Percentiles rank a stretch among this genome's conserved stretches.
Evolutionary conservation across 2,329 filamentous ascomycete genomes (phyloP).

Genomic region (Tolypocladium amazonense): DNA sequence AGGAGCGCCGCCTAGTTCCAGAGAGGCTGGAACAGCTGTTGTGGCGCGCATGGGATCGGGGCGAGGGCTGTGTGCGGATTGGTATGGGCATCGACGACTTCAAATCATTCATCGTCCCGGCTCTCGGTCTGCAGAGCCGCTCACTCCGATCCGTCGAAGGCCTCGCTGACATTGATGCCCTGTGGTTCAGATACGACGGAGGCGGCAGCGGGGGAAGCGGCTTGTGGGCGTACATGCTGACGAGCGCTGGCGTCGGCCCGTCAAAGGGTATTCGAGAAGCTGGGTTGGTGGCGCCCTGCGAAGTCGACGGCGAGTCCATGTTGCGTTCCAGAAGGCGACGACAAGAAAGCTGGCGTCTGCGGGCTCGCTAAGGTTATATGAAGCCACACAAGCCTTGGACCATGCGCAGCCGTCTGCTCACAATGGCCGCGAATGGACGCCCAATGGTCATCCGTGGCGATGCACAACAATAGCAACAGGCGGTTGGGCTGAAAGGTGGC

Average conservation of each 20-base stretch:
- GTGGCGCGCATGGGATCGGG: background rate
- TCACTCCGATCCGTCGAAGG: background rate
- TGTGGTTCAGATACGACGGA: background rate
- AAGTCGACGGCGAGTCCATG: background rate
- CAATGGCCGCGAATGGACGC: background rate
- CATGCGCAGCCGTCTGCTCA: background rate
- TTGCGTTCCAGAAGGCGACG: background rate
- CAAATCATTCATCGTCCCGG: background rate
- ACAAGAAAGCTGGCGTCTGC: background rate
- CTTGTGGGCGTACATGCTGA: slow-evolving; percentile 8
- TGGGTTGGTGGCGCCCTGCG: background rate
- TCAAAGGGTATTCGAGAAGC: background rate
- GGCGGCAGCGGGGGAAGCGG: slow-evolving; percentile 11
- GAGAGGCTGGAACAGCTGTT: background rate
- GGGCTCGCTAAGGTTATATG: background rate
- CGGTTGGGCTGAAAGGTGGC: background rate
- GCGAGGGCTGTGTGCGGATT: background rate
- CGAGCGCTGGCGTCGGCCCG: slow-evolving; percentile 3
- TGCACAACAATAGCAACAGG: background rate
- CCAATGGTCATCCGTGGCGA: background rate
- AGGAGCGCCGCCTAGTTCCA: slow-evolving; percentile 15
- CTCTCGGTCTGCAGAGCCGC: background rate
- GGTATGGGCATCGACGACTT: background rate
- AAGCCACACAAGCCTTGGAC: background rate
- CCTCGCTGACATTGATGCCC: background rate